Evolutionary conservation across 257 asterid species (phyloP), one percentile per base, ranked within the genome.

Genomic region (Solanum pinnatisectum): DNA sequence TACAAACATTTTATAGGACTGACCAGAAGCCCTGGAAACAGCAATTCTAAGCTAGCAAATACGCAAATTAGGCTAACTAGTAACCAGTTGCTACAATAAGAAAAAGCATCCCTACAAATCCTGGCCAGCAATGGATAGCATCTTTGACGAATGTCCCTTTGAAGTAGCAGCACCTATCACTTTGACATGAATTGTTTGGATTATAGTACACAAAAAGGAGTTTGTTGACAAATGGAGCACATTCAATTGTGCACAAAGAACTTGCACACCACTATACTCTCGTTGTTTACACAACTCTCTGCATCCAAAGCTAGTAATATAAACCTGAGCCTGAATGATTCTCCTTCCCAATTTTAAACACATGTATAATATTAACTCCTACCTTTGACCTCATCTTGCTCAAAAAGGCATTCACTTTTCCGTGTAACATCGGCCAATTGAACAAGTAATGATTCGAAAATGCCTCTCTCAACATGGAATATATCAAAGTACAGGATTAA

Each of bases 391-490:
- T 90, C 7, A 76, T 83, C 76, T 90, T 93, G 27, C 93, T 86
- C 5, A 46, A 86, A 49, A 72, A 86, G 78, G 27, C 87, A 85
- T 67, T 65, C 33, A 56, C 84, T n/a, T 90, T 93, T 94, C 72
- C 93, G 91, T 32, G 94, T 88, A 72, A 92, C 93, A 89, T 96
- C 97, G 22, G 52, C 52, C 52, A 44, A 44, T 56, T 56, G 65
- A 56, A 56, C 65, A 56, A 56, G 63, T 56, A 6, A 96, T 94
- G 92, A 94, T 90, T 9, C 93, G 91, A 87, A 93, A 95, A 37
- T 94, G 96, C 4, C 96, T 88, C 89, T 93, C 91, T 92, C 96
- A 42, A 96, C 98, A 89, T 92, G 98, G 91, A 96, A 96, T 89
- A 95, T 94, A 92, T 96, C 96, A 81, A 95, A 95, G 94, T 1